Evolutionary conservation across 163 green algal species (phyloP), one percentile per base, ranked within the genome.

Genomic region (Chlamydomonas reinhardtii): DNA sequence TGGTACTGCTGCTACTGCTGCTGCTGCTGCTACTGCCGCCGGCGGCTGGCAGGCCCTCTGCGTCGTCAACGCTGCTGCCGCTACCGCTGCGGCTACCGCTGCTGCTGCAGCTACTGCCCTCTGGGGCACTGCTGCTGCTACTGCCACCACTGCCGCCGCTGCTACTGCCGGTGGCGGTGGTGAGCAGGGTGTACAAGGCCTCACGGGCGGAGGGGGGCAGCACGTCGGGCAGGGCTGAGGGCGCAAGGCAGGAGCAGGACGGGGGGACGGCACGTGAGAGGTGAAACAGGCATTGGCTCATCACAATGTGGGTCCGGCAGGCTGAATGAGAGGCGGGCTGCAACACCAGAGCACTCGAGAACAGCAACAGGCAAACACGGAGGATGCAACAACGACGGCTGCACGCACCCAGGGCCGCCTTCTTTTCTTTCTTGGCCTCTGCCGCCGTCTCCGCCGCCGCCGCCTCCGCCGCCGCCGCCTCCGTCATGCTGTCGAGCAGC

Each of bases 171-270:
- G 0, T 8, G 66, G 19, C 32, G 39, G 39, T 27, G 43, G 52
- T 77, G 16, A 85, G 78, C 48, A 75, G 29, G 32, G 15, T 25
- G 68, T 19, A 25, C 31, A 85, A 68, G 31, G 75, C 68, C 4
- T 8, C 29, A 24, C 22, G 31, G 24, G 78, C 78, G 65, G 48
- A 22, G 24, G 66, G 24, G 11, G 78, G 78, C 52, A 85, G 78
- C 31, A 69, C 48, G 68, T 85, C 78, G 32, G 68, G 54, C 24
- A 85, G 52, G 24, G 4, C 78, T 85, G 78, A n/a, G n/a, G n/a
- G n/a, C n/a, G n/a, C 25, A 17, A 2, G 48, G 48, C 48, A 56
- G 11, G n/a, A 2, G 17, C 2, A 62, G 12, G 62, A 24, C 1
- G 61, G 32, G 24, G 56, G 61, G 19, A 25, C 11, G 64, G 35